Evolutionary conservation across 1,284 basidiomycete species (phyloP).

Genomic region (Chiua sp.): DNA sequence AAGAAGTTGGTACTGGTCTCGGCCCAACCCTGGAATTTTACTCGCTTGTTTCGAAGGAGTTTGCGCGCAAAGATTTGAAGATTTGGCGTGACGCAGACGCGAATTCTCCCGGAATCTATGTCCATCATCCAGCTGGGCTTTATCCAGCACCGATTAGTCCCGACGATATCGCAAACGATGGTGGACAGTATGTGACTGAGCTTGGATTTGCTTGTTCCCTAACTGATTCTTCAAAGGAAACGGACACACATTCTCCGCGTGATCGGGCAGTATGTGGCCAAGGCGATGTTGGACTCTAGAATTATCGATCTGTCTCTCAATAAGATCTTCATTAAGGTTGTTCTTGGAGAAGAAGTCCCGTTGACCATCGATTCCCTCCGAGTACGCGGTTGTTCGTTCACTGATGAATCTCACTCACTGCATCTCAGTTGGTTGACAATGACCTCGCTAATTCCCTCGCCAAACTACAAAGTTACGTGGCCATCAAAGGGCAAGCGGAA

Average conservation of each 20-base stretch:
- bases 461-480: conserved; percentile 71
- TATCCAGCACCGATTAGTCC: conserved; percentile 86
- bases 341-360: conserved; percentile 87
- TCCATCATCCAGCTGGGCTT: conserved; percentile 83
- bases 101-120: conserved; percentile 66
- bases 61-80: conserved; percentile 85
- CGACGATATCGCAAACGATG: conserved; percentile 69
- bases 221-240: conserved; percentile 52
- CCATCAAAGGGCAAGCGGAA: conserved; percentile 50
- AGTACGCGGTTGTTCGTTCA: conserved; percentile 46
- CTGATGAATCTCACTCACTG: conserved; percentile 17
- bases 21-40: conserved; percentile 99
- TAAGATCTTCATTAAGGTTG: conserved; percentile 88
- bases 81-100: conserved; percentile 91
- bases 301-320: conserved; percentile 98
- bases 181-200: conserved; percentile 64
- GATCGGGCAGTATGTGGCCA: conserved; percentile 97
- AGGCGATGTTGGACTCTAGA: conserved; percentile 95
- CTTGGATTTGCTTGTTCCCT: not conserved
- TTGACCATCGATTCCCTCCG: conserved; percentile 83
- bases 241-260: conserved; percentile 86
- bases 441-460: conserved; percentile 86
- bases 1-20: conserved; percentile 97
- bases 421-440: conserved; percentile 73
- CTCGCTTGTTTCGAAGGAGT: conserved; percentile 91